Evolutionary conservation across 1,284 basidiomycete species (phyloP).

Genomic region (Leccinum ponderosum): DNA sequence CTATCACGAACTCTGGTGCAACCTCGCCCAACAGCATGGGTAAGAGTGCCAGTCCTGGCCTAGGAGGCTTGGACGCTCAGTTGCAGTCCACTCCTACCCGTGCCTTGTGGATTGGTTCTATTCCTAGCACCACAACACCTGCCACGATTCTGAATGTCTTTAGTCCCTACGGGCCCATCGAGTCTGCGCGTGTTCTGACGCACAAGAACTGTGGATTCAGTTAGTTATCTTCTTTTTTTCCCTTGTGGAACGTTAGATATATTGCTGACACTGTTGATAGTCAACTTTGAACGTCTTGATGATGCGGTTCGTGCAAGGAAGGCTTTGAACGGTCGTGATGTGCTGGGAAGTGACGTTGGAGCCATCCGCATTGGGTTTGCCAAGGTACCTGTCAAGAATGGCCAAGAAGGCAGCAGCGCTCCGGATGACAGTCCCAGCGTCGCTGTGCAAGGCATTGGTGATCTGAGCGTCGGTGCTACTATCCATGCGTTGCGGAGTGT

Average conservation of each 20-base stretch:
- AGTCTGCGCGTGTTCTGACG: slow-evolving; percentile 92
- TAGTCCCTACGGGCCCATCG: slow-evolving; percentile 95
- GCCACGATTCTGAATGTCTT: slow-evolving; percentile 92
- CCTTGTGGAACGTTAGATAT: background rate
- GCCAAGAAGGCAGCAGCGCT: slow-evolving; percentile 61
- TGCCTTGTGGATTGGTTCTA: slow-evolving; percentile 95
- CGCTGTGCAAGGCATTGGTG: slow-evolving; percentile 76
- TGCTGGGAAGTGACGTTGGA: slow-evolving; percentile 93
- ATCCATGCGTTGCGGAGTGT: slow-evolving; percentile 83
- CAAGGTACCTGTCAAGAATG: slow-evolving; percentile 89
- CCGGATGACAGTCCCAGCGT: slow-evolving; percentile 63
- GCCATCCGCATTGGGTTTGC: slow-evolving; percentile 96
- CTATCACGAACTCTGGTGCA: slow-evolving; percentile 58
- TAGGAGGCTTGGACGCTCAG: slow-evolving; percentile 75
- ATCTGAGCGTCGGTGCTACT: slow-evolving; percentile 79
- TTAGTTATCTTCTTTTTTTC: slow-evolving; percentile 40
- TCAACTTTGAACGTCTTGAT: slow-evolving; percentile 97
- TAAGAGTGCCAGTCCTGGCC: slow-evolving; percentile 51
- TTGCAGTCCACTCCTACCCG: slow-evolving; percentile 86
- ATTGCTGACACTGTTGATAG: slow-evolving; percentile 36
- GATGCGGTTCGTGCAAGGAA: slow-evolving; percentile 95
- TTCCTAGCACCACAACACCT: slow-evolving; percentile 91
- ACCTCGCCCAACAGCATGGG: slow-evolving; percentile 58
- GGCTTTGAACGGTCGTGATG: slow-evolving; percentile 92
- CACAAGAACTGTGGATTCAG: slow-evolving; percentile 98